These are phyloP conservation scores for Paecilomyces niveus DNA, from an alignment of 2,329 filamentous ascomycete genomes.

Conservation along the genomic window DNA sequence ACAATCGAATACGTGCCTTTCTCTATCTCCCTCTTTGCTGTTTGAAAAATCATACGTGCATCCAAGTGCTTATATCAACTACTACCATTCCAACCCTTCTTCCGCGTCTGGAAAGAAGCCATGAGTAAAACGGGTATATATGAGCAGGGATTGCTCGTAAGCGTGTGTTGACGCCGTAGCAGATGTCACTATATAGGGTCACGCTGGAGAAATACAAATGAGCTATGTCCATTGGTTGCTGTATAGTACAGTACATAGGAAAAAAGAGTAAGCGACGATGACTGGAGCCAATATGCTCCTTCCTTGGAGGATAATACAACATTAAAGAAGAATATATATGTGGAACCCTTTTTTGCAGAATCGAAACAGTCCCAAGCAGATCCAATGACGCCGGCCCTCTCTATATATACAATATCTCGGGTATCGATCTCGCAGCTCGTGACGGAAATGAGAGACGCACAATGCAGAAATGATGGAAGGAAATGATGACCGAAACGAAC, in stretches of 20 bases:
- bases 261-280: not conserved
- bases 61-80: too few species aligned
- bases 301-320: not conserved
- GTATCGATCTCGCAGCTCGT: conserved; percentile 1
- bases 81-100: too few species aligned
- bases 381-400: not conserved
- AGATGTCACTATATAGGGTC: not conserved
- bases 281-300: not conserved
- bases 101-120: too few species aligned
- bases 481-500: not conserved
- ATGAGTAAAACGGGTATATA: too few species aligned
- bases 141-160: too few species aligned
- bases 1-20: too few species aligned
- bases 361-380: not conserved
- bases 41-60: too few species aligned
- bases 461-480: not conserved
- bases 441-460: not conserved
- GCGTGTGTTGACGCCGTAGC: not conserved
- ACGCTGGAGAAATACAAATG: not conserved
- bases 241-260: not conserved
- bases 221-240: not conserved
- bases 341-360: not conserved
- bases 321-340: not conserved
- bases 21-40: too few species aligned
- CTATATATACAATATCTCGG: not conserved